Evolutionary conservation across 306 rosid genomes (phyloP), one percentile per base, ranked within the genome.

Genomic region (Abrus precatorius): DNA sequence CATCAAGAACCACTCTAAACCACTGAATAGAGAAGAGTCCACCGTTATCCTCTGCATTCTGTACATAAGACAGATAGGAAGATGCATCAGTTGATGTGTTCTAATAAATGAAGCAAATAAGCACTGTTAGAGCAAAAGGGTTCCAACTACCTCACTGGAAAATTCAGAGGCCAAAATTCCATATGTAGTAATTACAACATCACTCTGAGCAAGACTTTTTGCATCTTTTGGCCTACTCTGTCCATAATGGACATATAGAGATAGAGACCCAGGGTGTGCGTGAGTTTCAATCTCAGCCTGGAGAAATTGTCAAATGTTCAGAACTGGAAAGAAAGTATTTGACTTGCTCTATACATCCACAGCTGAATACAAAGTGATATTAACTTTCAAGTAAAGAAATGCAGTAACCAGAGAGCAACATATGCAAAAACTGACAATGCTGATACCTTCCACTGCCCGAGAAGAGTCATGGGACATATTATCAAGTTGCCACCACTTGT

Each of bases 211-310:
- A 9, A 95, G 89, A 86, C 69, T 32, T 72, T 81, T 92, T 47
- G 94, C 95, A 91, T 95, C 98, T 86, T 86, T 95, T 44, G 92
- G 83, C 84, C 98, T 91, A 87, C 92, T 86, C 82, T 89, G 98
- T 65, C 98, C 98, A 74, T 95, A 95, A 84, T 95, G 98, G 82
- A 89, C 90, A 86, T 95, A 89, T 20, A 90, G 32, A 40, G 97
- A 89, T 76, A 95, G 83, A 79, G 92, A 81, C 59, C 97, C 97
- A 44, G 95, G 91, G 63, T 82, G 90, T 49, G 64, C 92, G 78
- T 92, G 98, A 83, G 91, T 88, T 87, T 95, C 97, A 57, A 92
- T 95, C 87, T 95, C 98, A 61, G 95, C 94, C 98, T 95, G 91
- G 76, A 62, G 82, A 84, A 76, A 83, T 69, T 38, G 80, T n/a